phyloP scores from a whole-genome alignment of 768 basidiomycete genomes.

The Calocera viscosa region DNA sequence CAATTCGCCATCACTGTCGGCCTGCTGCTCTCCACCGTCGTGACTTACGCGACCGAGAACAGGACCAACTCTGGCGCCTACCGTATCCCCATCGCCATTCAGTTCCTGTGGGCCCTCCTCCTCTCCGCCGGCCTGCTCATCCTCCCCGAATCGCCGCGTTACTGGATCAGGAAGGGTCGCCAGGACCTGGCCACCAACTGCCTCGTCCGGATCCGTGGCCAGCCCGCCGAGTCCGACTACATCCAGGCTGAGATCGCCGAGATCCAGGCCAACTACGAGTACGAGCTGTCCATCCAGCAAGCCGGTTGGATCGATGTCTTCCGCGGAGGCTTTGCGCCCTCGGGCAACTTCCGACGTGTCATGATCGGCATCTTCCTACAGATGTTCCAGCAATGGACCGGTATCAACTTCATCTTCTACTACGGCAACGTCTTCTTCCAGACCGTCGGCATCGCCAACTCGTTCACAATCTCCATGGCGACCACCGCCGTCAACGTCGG shows the following conservation, averaged over 20 bases:
- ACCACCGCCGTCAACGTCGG: conserved; percentile 17
- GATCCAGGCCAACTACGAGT: conserved; percentile 29
- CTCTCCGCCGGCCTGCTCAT: conserved; percentile 27
- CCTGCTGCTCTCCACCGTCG: conserved; percentile 27
- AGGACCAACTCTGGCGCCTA: conserved; percentile 22
- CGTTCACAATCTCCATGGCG: conserved; percentile 3
- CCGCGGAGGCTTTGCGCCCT: not conserved
- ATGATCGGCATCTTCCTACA: conserved; percentile 1
- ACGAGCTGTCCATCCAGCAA: conserved; percentile 18
- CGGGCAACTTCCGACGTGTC: not conserved
- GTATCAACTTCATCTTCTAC: conserved; percentile 17
- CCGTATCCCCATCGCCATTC: conserved; percentile 29
- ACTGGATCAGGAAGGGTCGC: conserved; percentile 28
- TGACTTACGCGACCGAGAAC: conserved; percentile 24
- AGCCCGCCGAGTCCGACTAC: conserved; percentile 24
- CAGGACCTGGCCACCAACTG: conserved; percentile 21
- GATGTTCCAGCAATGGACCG: conserved; percentile 12
- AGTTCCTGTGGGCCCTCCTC: conserved; percentile 23
- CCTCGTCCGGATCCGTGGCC: conserved; percentile 25
- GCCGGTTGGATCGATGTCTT: not conserved
- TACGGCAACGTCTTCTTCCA: conserved; percentile 16
- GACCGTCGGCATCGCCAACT: conserved; percentile 2
- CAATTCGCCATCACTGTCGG: conserved; percentile 30
- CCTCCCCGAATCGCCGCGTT: conserved; percentile 31
- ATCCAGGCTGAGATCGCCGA: conserved; percentile 28